These are phyloP conservation scores for Vaccinium myrtillus DNA, from an alignment of 148 eudicot genomes.

Conservation along the genomic window DNA sequence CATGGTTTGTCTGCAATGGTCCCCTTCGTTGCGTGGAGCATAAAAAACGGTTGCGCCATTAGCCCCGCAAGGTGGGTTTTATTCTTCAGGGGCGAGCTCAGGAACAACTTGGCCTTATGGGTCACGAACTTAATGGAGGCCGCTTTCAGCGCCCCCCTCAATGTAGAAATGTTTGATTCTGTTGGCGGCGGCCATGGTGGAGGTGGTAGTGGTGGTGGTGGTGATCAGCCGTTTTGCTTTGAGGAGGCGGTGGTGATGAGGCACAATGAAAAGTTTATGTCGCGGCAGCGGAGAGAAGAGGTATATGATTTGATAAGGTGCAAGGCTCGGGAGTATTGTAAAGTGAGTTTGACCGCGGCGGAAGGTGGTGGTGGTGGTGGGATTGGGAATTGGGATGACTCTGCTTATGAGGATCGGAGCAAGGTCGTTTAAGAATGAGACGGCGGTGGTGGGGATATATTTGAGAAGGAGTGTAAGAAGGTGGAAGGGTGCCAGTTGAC, in stretches of 20 bases:
- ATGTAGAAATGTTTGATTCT: slow-evolving; percentile 37
- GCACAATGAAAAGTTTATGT: slow-evolving; percentile 70
- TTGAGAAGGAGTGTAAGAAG: slow-evolving; percentile 12
- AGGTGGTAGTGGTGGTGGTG: background rate
- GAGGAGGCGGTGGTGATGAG: slow-evolving; percentile 78
- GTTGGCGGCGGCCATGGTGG: background rate
- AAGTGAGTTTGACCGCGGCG: slow-evolving; percentile 17
- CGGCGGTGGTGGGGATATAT: slow-evolving; percentile 50
- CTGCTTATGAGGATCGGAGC: slow-evolving; percentile 65
- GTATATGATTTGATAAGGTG: slow-evolving; percentile 63
- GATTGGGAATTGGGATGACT: slow-evolving; percentile 51
- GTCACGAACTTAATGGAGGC: slow-evolving; percentile 53
- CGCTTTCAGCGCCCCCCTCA: slow-evolving; percentile 40
- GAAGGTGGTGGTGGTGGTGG: slow-evolving; percentile 12
- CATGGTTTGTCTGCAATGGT: slow-evolving; percentile 61
- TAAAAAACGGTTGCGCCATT: slow-evolving; percentile 38
- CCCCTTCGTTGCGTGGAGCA: slow-evolving; percentile 70
- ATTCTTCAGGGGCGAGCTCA: slow-evolving; percentile 73
- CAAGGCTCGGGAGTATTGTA: slow-evolving; percentile 53
- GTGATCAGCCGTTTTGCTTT: slow-evolving; percentile 36
- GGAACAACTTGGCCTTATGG: slow-evolving; percentile 57
- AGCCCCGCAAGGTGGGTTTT: slow-evolving; percentile 54
- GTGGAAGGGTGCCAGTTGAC: slow-evolving; percentile 46
- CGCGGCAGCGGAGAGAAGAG: slow-evolving; percentile 50
- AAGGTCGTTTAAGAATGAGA: slow-evolving; percentile 63